Evolutionary conservation across 352 stramenopile genomes (phyloP).

Genomic region (Phytophthora rubi): DNA sequence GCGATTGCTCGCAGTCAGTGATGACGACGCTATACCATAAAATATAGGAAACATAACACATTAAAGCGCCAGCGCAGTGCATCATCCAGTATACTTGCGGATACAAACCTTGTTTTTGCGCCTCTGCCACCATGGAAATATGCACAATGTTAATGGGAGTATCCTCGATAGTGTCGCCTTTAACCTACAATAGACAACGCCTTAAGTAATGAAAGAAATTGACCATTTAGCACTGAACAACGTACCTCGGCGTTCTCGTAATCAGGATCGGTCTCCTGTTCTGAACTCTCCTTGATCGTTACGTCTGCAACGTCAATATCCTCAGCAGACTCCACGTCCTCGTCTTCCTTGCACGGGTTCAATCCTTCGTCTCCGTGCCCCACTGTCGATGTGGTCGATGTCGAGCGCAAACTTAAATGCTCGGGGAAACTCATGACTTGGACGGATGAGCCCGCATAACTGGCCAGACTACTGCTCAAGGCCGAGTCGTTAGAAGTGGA

Average conservation of each 20-base stretch:
- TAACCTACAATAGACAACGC: slow-evolving; percentile 17
- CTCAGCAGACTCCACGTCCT: slow-evolving; percentile 18
- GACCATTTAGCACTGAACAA: slow-evolving; percentile 1
- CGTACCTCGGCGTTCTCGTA: slow-evolving; percentile 29
- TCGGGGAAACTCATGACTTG: slow-evolving; percentile 72
- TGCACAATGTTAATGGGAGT: slow-evolving; percentile 40
- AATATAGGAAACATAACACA: background rate
- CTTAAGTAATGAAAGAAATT: slow-evolving; percentile 8
- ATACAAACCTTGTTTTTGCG: slow-evolving; percentile 23
- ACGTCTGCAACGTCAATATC: slow-evolving; percentile 14
- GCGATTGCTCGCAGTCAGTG: slow-evolving; percentile 13
- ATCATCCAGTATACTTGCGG: background rate
- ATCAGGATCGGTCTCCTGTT: slow-evolving; percentile 21
- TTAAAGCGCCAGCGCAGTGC: slow-evolving; percentile 6
- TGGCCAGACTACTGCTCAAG: slow-evolving; percentile 74
- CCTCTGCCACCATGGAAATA: slow-evolving; percentile 18
- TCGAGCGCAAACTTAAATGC: slow-evolving; percentile 60
- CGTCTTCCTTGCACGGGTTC: slow-evolving; percentile 25
- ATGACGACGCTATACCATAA: slow-evolving; percentile 12
- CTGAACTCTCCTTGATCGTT: slow-evolving; percentile 27
- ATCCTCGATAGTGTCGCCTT: slow-evolving; percentile 18
- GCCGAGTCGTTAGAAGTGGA: slow-evolving; percentile 52
- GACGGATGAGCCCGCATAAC: slow-evolving; percentile 52
- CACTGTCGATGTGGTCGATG: slow-evolving; percentile 20
- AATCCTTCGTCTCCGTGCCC: slow-evolving; percentile 28